Base-by-base conservation (phyloP, 768 basidiomycete genomes). In the Collybia mongolica region DNA sequence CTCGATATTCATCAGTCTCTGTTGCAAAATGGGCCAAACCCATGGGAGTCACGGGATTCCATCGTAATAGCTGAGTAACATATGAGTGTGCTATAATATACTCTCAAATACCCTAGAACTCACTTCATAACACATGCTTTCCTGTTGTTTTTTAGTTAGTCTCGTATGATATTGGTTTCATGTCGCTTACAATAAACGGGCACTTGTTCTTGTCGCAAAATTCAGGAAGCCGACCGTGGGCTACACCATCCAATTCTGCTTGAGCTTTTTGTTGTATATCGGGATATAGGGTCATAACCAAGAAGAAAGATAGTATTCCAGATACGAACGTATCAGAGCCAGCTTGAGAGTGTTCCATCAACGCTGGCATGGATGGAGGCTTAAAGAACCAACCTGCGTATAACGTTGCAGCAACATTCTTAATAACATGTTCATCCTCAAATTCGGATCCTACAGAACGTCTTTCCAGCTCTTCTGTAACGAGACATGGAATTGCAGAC, bases 1-100 rank as follows among this genome's bases (percentile, higher is more conserved):
- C 60, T 43, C 51, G 38, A 26, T 56, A 58, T 20, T 45, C 45
- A 37, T 60, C 60, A 12, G 32, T 32, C 14, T 32, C 32, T 14
- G 32, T 32, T 32, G 32, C 7, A 12, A 32, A 32, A 32, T 32
- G 32, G 11, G 32, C 32, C 5, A 47, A 36, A 72, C 72, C 74
- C 8, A 76, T 54, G 3, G 71, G 72, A 1, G 66, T 64, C 6
- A 71, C 72, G 20, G 75, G 76, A 54, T 72, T 70, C 75, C 75
- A 77, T 44, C 77, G 63, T 6, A 77, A 54, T 19, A 71, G 54
- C 62, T 32, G 32, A 14, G 32, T 9, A 12, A 9, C 32, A 6
- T 32, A 12, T 32, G 2, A 12, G 32, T 14, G 32, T 32, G 11
- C 67, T 28, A 4, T 18, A 37, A 6, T 2, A 36, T 24, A 8